These are phyloP conservation scores for Pseudonectria buxi DNA, from an alignment of 2,329 filamentous ascomycete species.

Conservation along the genomic window DNA sequence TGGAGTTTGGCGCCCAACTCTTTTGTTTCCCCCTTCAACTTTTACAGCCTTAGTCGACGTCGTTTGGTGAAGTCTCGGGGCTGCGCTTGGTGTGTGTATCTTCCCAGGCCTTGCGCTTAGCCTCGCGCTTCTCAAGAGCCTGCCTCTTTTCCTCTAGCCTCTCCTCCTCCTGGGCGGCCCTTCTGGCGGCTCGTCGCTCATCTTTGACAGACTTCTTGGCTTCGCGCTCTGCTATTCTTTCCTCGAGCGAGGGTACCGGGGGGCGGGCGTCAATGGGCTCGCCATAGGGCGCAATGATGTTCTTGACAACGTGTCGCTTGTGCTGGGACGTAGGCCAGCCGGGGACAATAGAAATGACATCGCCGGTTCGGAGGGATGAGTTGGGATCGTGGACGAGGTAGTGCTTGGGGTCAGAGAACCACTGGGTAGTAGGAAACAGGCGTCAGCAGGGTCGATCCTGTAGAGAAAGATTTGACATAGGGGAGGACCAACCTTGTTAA, in stretches of 20 bases:
- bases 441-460: background rate
- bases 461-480: background rate
- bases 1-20: conserved; percentile 2
- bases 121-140: conserved; percentile 17
- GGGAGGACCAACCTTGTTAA: conserved; percentile 56
- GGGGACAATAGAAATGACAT: conserved; percentile 64
- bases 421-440: conserved; percentile 39
- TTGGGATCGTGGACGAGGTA: conserved; percentile 74
- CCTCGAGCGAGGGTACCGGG: conserved; percentile 56
- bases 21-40: background rate
- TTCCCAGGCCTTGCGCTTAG: conserved; percentile 18
- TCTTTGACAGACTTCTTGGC: conserved; percentile 51
- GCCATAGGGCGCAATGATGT: conserved; percentile 65
- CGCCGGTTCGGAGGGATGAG: conserved; percentile 64
- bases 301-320: conserved; percentile 68
- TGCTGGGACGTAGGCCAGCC: conserved; percentile 58
- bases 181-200: conserved; percentile 38
- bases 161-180: conserved; percentile 16
- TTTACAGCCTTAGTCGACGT: conserved; percentile 7
- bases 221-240: conserved; percentile 50
- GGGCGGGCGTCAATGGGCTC: conserved; percentile 57
- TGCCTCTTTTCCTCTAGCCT: conserved; percentile 21
- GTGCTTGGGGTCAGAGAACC: conserved; percentile 56
- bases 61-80: conserved; percentile 9
- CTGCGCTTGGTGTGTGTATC: conserved; percentile 12